phyloP scores from a whole-genome alignment of 495 filamentous ascomycete species.

The Neurospora sublineolata region DNA sequence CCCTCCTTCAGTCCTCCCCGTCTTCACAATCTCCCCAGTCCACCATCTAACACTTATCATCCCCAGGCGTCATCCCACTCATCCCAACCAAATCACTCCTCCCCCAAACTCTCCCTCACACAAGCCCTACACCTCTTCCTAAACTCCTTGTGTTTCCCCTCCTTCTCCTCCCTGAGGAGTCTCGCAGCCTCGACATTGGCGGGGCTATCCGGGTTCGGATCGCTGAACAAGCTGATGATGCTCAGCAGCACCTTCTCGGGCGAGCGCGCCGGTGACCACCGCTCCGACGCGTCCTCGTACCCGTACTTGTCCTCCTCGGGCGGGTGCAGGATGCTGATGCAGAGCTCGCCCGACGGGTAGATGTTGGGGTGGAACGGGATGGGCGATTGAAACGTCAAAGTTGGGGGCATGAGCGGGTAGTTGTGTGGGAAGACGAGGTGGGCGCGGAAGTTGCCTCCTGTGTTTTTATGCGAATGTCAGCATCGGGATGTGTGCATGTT shows the following conservation, averaged over 20 bases:
- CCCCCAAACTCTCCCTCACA: conserved; percentile 75
- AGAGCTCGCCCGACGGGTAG: conserved; percentile 80
- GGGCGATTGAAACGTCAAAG: conserved; percentile 78
- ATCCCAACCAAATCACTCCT: conserved; percentile 35
- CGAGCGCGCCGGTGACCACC: conserved; percentile 94
- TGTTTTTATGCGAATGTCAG: too few species aligned
- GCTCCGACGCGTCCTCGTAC: conserved; percentile 83
- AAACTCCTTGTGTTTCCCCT: conserved; percentile 52
- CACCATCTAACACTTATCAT: not conserved
- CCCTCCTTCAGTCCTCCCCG: not conserved
- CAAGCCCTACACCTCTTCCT: conserved; percentile 62
- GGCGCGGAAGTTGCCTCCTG: conserved; percentile 86
- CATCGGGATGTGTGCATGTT: too few species aligned
- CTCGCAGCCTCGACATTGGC: conserved; percentile 89
- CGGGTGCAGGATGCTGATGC: conserved; percentile 93
- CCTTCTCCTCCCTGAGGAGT: conserved; percentile 73
- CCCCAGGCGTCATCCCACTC: too few species aligned
- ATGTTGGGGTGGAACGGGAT: conserved; percentile 93
- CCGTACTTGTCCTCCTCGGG: conserved; percentile 94
- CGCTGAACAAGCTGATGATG: conserved; percentile 85
- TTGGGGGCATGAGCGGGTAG: conserved; percentile 84
- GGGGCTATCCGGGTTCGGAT: conserved; percentile 90
- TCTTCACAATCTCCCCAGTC: not conserved
- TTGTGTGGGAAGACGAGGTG: conserved; percentile 65
- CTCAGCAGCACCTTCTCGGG: conserved; percentile 90